Evolutionary conservation across 2,329 filamentous ascomycete genomes (phyloP), one percentile per base, ranked within the genome.

Genomic region (Niveomyces coronatus): DNA sequence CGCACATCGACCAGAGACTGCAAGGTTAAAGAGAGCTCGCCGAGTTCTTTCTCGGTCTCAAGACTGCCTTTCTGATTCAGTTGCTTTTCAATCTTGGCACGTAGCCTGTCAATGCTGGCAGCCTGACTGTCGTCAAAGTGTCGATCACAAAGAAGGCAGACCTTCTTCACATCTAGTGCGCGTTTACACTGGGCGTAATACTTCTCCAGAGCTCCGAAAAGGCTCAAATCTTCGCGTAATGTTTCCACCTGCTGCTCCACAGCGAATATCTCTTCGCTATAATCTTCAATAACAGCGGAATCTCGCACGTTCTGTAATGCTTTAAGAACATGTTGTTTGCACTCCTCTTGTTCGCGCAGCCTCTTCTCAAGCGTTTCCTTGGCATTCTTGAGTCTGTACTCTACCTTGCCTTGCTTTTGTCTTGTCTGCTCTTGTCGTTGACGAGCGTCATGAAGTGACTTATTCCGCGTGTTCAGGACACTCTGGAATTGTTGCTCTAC

Each of bases 101-200:
- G 63, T 44, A 94, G 69, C 37, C 66, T 74, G n/a, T 70, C 77
- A 45, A 72, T 48, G 37, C 56, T 78, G 50, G 72, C 75, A 22
- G 61, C 70, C 47, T 65, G 64, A 50, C 68, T 63, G 52, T 76
- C 75, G 58, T 66, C 63, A 54, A 94, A 87, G 4, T 68, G 58
- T 37, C 86, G 75, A 30, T 75, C 70, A 53, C 89, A 96, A 16
- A 91, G 74, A 23, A 76, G 71, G 55, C 89, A 96, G 31, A 72
- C 73, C 48, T 85, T 82, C 38, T 82, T 74, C 23, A 76, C 67
- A 39, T 82, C 70, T 9, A 84, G 71, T 16, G 69, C 70, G 24
- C 75, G 69, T 35, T 85, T 64, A 51, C 82, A 86, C 36, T 76
- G 74, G 31, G 64, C 65, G 54, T 84, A 87, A 55, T 85, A 93